Base-by-base conservation (phyloP, 805 yeast genomes). In the Metschnikowia aberdeeniae region DNA sequence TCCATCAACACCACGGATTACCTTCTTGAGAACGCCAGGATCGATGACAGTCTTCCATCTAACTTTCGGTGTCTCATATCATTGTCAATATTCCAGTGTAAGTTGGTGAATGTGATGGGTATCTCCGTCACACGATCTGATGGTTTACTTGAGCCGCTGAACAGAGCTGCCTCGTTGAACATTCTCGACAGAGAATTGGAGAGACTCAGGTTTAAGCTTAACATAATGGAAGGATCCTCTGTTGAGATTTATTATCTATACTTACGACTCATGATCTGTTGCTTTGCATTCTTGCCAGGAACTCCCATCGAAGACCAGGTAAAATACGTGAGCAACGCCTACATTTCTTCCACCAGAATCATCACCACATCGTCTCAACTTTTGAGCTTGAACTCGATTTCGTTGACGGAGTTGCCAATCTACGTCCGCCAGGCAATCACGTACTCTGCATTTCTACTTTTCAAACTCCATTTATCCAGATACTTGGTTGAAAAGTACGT, bases 231-330 rank as follows among this genome's bases (percentile, higher is more conserved):
- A 30, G 85, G 82, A 47, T 72, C 81, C 1, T 73, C 82, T 0
- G 82, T 88, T 6, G 95, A 89, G 53, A 83, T 86, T 35, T 86
- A 86, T 58, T 86, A 78, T 57, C 72, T 87, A 4, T 89, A 90
- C 62, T 82, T 88, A 38, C 81, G 84, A 56, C 72, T 88, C 50
- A 84, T 86, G 78, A 77, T 90, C 36, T 87, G 96, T 60, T 81
- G 90, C 46, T 90, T 87, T 73, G 92, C 96, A 3, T 90, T 90
- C 55, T 68, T 89, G 48, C 92, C 96, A n/a, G 90, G 88, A 19
- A 85, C 95, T 0, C 89, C 96, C 7, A 77, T 82, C 43, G 93
- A 84, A 53, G 95, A 87, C 63, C 96, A 88, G 63, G 84, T 88
- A 1, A 81, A 82, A 56, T 89, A 86, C 60, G 90, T 89, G 11